phyloP scores from a whole-genome alignment of 1,139 yeast genomes.

The Scheffersomyces quercinus region DNA sequence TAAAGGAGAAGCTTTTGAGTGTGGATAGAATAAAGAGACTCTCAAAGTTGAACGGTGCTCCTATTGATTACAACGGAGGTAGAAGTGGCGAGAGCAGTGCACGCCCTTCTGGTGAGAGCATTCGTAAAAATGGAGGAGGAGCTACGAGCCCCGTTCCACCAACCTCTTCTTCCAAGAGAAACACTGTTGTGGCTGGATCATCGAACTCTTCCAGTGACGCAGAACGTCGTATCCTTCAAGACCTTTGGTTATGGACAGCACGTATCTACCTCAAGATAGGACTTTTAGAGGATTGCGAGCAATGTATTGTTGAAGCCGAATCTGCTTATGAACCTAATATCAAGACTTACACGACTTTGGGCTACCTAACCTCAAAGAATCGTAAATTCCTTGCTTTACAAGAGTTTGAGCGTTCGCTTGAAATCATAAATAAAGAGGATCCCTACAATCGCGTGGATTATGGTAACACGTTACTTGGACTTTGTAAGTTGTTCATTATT shows the following conservation, averaged over 20 bases:
- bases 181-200: neutral
- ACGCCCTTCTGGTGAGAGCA: neutral
- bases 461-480: conserved; percentile 64
- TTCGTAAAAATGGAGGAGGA: neutral
- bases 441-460: conserved; percentile 38
- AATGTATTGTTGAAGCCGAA: conserved; percentile 75
- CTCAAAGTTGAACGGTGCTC: conserved; percentile 11
- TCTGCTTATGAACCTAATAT: conserved; percentile 49
- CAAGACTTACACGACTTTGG: conserved; percentile 56
- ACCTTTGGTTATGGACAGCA: conserved; percentile 76
- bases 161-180: neutral
- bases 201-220: conserved; percentile 4
- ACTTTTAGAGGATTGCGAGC: conserved; percentile 61
- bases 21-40: conserved; percentile 22
- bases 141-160: neutral
- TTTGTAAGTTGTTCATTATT: conserved; percentile 55
- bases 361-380: conserved; percentile 45
- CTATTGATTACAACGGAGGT: conserved; percentile 3
- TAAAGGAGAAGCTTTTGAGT: conserved; percentile 16
- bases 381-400: conserved; percentile 54
- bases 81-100: conserved; percentile 1
- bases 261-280: conserved; percentile 62
- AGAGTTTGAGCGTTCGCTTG: conserved; percentile 70
- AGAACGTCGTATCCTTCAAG: conserved; percentile 49
- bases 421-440: conserved; percentile 25